These are phyloP conservation scores for Prunus kanzakura DNA, from an alignment of 306 rosid species.

Conservation along the genomic window DNA sequence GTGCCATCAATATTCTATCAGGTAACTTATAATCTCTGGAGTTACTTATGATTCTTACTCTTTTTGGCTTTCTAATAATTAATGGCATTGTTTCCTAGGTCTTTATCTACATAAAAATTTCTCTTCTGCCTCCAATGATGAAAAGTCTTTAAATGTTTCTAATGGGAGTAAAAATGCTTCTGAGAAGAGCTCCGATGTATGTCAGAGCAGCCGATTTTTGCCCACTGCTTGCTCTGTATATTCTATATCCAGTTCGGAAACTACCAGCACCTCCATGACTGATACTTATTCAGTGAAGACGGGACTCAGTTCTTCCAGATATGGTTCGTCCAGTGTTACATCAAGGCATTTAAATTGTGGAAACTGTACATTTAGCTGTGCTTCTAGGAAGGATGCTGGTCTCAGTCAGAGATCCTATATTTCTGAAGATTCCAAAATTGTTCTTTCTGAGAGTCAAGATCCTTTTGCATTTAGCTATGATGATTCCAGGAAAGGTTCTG, in stretches of 20 bases:
- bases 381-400: conserved; percentile 44
- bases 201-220: conserved; percentile 36
- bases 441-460: conserved; percentile 55
- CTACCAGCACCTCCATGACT: conserved; percentile 65
- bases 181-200: conserved; percentile 42
- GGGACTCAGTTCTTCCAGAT: conserved; percentile 57
- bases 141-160: conserved; percentile 18
- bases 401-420: conserved; percentile 14
- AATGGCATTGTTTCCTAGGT: conserved; percentile 35
- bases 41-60: conserved; percentile 18
- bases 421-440: conserved; percentile 32
- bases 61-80: conserved; percentile 28
- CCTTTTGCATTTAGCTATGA: conserved; percentile 51
- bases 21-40: conserved; percentile 43
- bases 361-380: conserved; percentile 21
- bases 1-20: conserved; percentile 75
- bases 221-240: conserved; percentile 37
- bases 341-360: conserved; percentile 46
- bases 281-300: conserved; percentile 52
- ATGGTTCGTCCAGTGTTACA: conserved; percentile 61
- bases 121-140: conserved; percentile 21
- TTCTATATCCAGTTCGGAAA: conserved; percentile 48
- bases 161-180: conserved; percentile 22
- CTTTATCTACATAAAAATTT: conserved; percentile 35
- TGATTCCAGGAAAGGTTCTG: conserved; percentile 40